These are phyloP conservation scores for Hymenoscyphus fraxineus DNA, from an alignment of 2,329 filamentous ascomycete genomes.

Conservation along the genomic window DNA sequence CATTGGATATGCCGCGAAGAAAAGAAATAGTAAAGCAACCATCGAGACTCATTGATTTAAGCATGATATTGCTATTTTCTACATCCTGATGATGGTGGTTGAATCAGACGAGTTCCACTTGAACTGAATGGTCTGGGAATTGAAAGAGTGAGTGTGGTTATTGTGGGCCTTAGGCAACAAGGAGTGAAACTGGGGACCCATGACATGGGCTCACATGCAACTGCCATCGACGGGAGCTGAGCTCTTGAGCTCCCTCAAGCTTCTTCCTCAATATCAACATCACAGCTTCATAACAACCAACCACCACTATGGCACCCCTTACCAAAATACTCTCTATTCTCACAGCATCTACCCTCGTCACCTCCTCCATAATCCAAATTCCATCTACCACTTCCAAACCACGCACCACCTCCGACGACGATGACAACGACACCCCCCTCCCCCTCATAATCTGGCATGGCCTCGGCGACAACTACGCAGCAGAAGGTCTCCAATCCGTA, in stretches of 20 bases:
- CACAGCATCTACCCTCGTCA: conserved; percentile 17
- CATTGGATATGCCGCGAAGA: too few species aligned
- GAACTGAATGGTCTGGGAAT: too few species aligned
- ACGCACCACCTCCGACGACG: conserved; percentile 11
- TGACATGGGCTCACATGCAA: too few species aligned
- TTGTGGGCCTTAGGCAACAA: not conserved
- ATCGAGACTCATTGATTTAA: too few species aligned
- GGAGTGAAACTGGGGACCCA: not conserved
- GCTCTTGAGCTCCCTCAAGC: not conserved
- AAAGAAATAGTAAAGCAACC: not conserved
- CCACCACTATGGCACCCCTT: conserved; percentile 22
- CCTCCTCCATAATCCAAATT: conserved; percentile 18
- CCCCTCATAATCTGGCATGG: conserved; percentile 95
- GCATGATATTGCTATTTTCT: too few species aligned
- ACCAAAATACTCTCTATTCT: conserved; percentile 21
- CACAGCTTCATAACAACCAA: conserved; percentile 6
- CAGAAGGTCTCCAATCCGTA: conserved; percentile 69
- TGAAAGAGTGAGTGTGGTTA: not conserved
- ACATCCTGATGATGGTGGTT: too few species aligned
- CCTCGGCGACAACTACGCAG: conserved; percentile 68
- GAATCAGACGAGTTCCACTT: too few species aligned
- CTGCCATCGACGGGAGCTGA: not conserved
- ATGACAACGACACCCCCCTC: conserved; percentile 61
- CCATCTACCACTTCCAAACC: not conserved
- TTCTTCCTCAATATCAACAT: conserved; percentile 4